Base-by-base conservation (phyloP, 495 filamentous ascomycete genomes). In the Staphylotrichum longicolle region DNA sequence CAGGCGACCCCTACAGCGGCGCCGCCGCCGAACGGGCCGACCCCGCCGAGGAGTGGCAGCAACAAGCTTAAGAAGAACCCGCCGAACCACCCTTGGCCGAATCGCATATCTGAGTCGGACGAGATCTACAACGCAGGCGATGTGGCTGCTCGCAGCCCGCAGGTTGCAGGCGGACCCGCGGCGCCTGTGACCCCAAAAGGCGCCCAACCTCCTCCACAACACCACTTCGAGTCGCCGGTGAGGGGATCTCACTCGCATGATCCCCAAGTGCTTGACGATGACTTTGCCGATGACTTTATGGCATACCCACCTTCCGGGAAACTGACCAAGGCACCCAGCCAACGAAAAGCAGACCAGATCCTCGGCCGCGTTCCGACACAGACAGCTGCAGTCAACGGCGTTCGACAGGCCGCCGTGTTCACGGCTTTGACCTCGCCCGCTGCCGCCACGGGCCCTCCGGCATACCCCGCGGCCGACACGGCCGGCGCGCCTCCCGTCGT, bases 11-110 rank as follows among this genome's bases (percentile, higher is more conserved):
- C 74, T 4, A 44, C 63, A 15, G 68, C 68, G 33, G 61, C 63
- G 10, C 67, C 70, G 10, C 20, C 20, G 20, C 20, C 20, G 20
- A 56, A 61, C 4, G 70, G 66, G 35, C 66, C 66, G 49, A 62
- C 73, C 40, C 63, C 70, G 39, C 63, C 72, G 20, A 71, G 75
- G 45, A 77, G 66, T 32, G 76, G 76, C 12, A 79, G 74, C 60
- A 80, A 80, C 63, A 82, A 80, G 54, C 71, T 80, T 5, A 75
- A 72, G 66, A 80, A 82, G 52, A 76, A 75, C 9, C 77, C 74
- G 10, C 77, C 76, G 1, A 66, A 52, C 12, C 77, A 79, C 10
- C 64, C 71, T 3, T 75, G 74, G 74, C 75, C 72, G 49, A 56
- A 42, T 35, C 63, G 63, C 49, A 67, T 73, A 51, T 68, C 54